Evolutionary conservation across 306 rosid genomes (phyloP), one percentile per base, ranked within the genome.

Genomic region (Ziziphus jujuba): DNA sequence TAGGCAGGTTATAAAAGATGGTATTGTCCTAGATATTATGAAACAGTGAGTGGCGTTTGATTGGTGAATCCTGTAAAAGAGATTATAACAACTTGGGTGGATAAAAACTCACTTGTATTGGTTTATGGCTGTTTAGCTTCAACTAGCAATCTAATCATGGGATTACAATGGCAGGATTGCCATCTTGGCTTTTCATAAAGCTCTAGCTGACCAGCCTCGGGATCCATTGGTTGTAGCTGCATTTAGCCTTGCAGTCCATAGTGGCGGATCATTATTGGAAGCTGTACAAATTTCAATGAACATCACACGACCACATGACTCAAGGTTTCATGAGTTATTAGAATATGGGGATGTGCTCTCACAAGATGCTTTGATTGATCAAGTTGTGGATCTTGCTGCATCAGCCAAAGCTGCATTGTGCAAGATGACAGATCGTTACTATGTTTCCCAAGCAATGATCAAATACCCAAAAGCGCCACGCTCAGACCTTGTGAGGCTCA

Each of bases 161-260:
- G 62, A 24, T 36, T 40, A 63, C 11, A 48, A 58, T 58, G 60
- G 59, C 73, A 79, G 84, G 80, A 71, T 79, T 47, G 76, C 84
- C n/a, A 56, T 79, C 56, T 74, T 79, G 35, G 84, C 84, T 15
- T 79, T 79, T 66, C 84, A 79, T 48, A 75, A 71, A 72, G 80
- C 84, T 47, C 76, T 80, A 52, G 71, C 38, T 50, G 80, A 80
- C 49, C 64, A 63, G 66, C 84, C 84, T 70, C 72, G 62, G 61
- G 80, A 80, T 62, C 80, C 77, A 5, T 50, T 75, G 72, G 84
- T 80, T 49, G 65, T 80, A 35, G 77, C 80, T 19, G 80, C 84
- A 5, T 75, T 80, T 43, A 38, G 77, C 72, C 59, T 80, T 61
- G 72, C 80, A 55, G 68, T 80, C 74, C 72, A 72, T 61, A 72